phyloP scores from a whole-genome alignment of 805 yeast species.

The Candida maris region DNA sequence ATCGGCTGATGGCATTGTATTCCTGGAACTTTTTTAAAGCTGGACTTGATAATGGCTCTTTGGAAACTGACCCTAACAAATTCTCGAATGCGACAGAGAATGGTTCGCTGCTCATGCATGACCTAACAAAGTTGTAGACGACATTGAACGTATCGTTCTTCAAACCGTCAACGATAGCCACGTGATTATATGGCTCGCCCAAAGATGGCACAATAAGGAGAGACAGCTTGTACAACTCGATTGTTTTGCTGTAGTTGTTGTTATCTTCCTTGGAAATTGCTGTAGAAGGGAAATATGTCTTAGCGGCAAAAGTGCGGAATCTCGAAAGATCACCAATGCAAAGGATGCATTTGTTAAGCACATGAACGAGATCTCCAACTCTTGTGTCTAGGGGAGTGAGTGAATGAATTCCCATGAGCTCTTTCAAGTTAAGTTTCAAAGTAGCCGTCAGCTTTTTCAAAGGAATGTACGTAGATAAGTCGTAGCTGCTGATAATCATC shows the following conservation, averaged over 20 bases:
- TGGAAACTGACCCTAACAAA: constrained; percentile 36
- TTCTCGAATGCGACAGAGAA: constrained; percentile 45
- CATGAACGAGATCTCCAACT: constrained; percentile 33
- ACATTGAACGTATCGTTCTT: constrained; percentile 46
- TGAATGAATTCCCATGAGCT: background rate
- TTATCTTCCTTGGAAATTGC: constrained; percentile 34
- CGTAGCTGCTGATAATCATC: constrained; percentile 36
- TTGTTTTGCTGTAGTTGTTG: constrained; percentile 41
- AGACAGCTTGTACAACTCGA: constrained; percentile 49
- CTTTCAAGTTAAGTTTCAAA: constrained; percentile 16
- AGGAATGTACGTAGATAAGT: constrained; percentile 35
- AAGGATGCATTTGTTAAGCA: constrained; percentile 47
- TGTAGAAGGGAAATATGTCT: constrained; percentile 35
- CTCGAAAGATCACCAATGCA: constrained; percentile 58
- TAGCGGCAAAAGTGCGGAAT: constrained; percentile 49
- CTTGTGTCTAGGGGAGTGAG: constrained; percentile 13
- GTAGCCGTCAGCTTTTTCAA: constrained; percentile 31
- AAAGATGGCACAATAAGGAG: constrained; percentile 59
- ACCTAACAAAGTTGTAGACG: constrained; percentile 51
- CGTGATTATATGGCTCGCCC: constrained; percentile 63
- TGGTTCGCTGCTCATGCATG: constrained; percentile 51
- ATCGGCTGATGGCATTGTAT: constrained; percentile 23
- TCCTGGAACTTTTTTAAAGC: constrained; percentile 27
- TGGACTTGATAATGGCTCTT: constrained; percentile 30
- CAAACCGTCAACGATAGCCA: constrained; percentile 53